These are phyloP conservation scores for Diddensiella caesifluorescens DNA, from an alignment of 805 yeast genomes.

Conservation along the genomic window DNA sequence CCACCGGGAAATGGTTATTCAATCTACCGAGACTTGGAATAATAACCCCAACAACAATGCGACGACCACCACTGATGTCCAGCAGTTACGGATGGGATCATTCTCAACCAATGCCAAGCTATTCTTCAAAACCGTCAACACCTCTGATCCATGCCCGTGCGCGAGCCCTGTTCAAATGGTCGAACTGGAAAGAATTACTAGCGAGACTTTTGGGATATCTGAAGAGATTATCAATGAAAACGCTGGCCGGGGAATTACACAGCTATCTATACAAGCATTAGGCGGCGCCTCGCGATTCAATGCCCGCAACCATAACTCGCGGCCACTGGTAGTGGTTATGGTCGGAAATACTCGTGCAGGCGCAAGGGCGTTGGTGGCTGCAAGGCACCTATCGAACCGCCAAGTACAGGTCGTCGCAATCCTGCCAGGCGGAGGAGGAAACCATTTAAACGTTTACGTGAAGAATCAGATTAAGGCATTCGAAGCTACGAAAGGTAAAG, in stretches of 20 bases:
- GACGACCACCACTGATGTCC: neutral
- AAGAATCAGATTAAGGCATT: conserved; percentile 48
- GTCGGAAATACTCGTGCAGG: conserved; percentile 69
- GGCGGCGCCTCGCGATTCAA: conserved; percentile 68
- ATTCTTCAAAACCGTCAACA: neutral
- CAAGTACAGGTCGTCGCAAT: conserved; percentile 64
- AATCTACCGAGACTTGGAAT: conserved; percentile 31
- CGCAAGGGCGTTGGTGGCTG: conserved; percentile 68
- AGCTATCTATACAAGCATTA: conserved; percentile 51
- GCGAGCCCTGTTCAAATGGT: conserved; percentile 75
- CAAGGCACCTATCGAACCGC: conserved; percentile 70
- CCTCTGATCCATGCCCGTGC: conserved; percentile 23
- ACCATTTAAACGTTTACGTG: conserved; percentile 35
- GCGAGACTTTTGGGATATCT: conserved; percentile 49
- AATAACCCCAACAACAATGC: neutral
- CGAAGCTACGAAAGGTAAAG: conserved; percentile 60
- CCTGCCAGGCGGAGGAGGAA: conserved; percentile 12
- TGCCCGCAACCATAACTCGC: conserved; percentile 65
- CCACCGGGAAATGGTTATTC: conserved; percentile 69
- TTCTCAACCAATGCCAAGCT: neutral
- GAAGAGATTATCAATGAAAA: conserved; percentile 51
- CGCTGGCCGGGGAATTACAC: conserved; percentile 62
- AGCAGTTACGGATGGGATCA: neutral
- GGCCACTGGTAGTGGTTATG: conserved; percentile 67
- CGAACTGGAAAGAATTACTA: conserved; percentile 61